These are phyloP conservation scores for Chaetomium globosum DNA, from an alignment of 2,329 filamentous ascomycete species.

Conservation along the genomic window DNA sequence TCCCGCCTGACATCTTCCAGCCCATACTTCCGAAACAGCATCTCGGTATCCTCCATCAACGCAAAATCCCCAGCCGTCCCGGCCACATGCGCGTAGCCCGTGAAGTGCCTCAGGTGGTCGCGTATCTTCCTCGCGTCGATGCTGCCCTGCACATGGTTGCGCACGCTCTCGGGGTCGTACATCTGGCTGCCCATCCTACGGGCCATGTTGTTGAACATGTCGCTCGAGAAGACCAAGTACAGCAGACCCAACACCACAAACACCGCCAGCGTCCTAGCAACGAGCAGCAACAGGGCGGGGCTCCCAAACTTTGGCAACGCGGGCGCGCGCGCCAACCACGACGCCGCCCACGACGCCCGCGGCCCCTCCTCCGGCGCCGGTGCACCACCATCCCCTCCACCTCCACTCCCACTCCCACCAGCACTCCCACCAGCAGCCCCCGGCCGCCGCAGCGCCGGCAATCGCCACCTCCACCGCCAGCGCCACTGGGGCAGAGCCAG, in stretches of 20 bases:
- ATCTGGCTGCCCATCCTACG: constrained; percentile 66
- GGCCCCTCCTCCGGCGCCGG: background rate
- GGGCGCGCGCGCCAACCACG: background rate
- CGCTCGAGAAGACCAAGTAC: constrained; percentile 83
- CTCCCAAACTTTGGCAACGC: constrained; percentile 46
- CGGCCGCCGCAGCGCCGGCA: constrained; percentile 46
- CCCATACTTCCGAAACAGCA: constrained; percentile 69
- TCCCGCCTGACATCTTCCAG: constrained; percentile 78
- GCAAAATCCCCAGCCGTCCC: constrained; percentile 93
- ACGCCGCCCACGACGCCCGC: background rate
- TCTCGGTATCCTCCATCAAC: constrained; percentile 80
- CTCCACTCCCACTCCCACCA: constrained; percentile 46
- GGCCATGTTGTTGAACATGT: constrained; percentile 71
- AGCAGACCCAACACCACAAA: constrained; percentile 75
- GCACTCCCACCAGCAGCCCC: constrained; percentile 28
- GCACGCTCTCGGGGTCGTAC: constrained; percentile 82
- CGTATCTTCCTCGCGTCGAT: constrained; percentile 71
- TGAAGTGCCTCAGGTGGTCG: constrained; percentile 75
- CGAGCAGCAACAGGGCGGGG: constrained; percentile 53
- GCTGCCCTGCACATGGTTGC: constrained; percentile 71
- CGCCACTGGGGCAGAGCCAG: constrained; percentile 58
- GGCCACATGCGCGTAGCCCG: constrained; percentile 83
- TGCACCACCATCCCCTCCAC: constrained; percentile 33
- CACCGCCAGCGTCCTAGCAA: constrained; percentile 74
- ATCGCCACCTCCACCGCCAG: constrained; percentile 57